phyloP scores from a whole-genome alignment of 140 eudicot genomes.

The Bidens hawaiensis region DNA sequence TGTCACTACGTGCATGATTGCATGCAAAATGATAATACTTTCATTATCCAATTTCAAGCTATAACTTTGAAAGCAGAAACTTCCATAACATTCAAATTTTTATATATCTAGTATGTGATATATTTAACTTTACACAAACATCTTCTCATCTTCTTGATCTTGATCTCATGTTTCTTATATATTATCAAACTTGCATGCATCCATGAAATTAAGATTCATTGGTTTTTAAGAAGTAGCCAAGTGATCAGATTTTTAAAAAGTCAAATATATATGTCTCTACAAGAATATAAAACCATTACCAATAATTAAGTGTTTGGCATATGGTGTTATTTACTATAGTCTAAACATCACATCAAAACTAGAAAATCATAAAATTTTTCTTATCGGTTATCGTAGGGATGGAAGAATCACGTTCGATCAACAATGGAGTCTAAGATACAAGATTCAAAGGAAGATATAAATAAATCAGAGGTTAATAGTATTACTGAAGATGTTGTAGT shows the following conservation, averaged over 20 bases:
- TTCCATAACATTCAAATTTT: neutral
- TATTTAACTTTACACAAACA: neutral
- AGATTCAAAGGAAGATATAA: slow-evolving; percentile 36
- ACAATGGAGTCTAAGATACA: slow-evolving; percentile 38
- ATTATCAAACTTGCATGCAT: neutral
- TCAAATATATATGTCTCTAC: neutral
- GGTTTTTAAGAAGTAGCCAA: neutral
- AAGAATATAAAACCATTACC: slow-evolving; percentile 5
- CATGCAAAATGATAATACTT: neutral
- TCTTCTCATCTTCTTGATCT: slow-evolving; percentile 2
- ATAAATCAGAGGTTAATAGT: slow-evolving; percentile 26
- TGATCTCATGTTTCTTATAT: neutral
- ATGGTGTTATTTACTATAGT: neutral
- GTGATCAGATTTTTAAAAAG: neutral
- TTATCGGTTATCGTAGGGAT: slow-evolving; percentile 32
- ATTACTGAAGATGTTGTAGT: slow-evolving; percentile 53
- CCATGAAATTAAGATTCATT: neutral
- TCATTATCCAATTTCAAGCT: neutral
- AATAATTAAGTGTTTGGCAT: neutral
- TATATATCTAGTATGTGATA: neutral
- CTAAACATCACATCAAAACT: neutral
- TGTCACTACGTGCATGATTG: neutral
- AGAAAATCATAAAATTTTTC: neutral
- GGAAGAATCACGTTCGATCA: slow-evolving; percentile 49
- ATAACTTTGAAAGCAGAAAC: neutral